phyloP scores from a whole-genome alignment of 495 filamentous ascomycete species.

The Trichoderma orchidacearum region DNA sequence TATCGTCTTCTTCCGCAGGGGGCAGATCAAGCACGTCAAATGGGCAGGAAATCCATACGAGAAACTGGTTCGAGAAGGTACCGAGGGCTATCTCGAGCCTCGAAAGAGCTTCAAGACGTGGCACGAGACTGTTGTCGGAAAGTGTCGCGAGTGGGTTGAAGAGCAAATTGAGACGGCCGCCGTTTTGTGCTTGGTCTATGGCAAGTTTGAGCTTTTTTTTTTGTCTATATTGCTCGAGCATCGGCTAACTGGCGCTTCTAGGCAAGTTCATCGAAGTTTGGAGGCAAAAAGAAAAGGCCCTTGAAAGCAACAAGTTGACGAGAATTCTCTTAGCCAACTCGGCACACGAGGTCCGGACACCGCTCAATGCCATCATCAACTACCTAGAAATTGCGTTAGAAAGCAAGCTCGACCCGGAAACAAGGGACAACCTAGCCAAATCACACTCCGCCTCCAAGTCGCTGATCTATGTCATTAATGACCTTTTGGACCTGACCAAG shows the following conservation, averaged over 20 bases:
- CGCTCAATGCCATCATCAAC: constrained; percentile 92
- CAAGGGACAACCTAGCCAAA: constrained; percentile 70
- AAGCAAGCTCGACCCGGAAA: constrained; percentile 67
- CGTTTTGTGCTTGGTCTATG: constrained; percentile 80
- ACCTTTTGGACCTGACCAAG: constrained; percentile 84
- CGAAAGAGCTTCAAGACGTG: constrained; percentile 65
- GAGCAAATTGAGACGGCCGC: constrained; percentile 76
- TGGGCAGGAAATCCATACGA: constrained; percentile 95
- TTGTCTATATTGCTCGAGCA: background rate
- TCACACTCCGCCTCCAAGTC: constrained; percentile 96
- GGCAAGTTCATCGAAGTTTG: constrained; percentile 69
- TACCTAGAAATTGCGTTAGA: constrained; percentile 91
- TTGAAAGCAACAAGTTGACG: constrained; percentile 74
- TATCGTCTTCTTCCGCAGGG: constrained; percentile 81
- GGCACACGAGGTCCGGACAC: constrained; percentile 88
- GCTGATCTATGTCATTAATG: constrained; percentile 91
- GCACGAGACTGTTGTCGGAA: constrained; percentile 63
- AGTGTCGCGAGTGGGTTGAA: constrained; percentile 62
- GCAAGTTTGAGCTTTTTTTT: constrained; percentile 40
- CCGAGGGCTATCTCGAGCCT: constrained; percentile 57
- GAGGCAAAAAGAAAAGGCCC: constrained; percentile 77
- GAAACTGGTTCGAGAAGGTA: constrained; percentile 55
- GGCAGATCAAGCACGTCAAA: constrained; percentile 65
- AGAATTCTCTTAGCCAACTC: constrained; percentile 77
- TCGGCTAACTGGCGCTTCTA: constrained; percentile 6